Evolutionary conservation across 768 basidiomycete species (phyloP), one percentile per base, ranked within the genome.

Genomic region (Pleurotus platypus): DNA sequence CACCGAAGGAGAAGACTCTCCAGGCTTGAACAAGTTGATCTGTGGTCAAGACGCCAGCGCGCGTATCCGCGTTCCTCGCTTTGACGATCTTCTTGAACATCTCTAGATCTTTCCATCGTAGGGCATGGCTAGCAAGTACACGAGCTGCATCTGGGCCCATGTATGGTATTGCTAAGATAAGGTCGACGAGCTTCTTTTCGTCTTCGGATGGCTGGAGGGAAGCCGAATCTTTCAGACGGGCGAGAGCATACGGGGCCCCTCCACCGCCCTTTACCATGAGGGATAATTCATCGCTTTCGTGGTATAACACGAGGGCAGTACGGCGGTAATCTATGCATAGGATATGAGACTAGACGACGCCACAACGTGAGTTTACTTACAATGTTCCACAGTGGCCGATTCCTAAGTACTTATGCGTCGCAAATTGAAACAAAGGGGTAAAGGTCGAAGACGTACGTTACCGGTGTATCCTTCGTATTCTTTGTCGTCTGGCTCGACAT

Each of bases 401-500:
- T 55, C 43, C 69, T 70, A 56, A 54, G 45, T 48, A 35, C 35
- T 8, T 16, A 51, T 26, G 46, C 49, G 26, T 60, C 16, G 13
- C 7, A 50, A 56, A 46, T 27, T 50, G 24, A 42, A 27, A 8
- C n/a, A 53, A 13, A 39, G 45, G 46, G 24, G 40, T 15, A 4
- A 55, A 18, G 9, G 2, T n/a, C 55, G 30, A 39, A 16, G 38
- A 62, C 71, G 47, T 40, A 77, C 78, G 62, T 77, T 76, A 11
- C 72, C 75, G 63, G 68, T 67, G 59, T 77, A 78, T 20, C 74
- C 73, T 50, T 75, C 74, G 46, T 75, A 77, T 2, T 76, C 67
- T 15, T 63, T 61, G 2, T 72, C 63, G 56, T 77, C 72, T 4
- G 75, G 75, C 11, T 56, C 53, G 5, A 35, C 53, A 24, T 61